Base-by-base conservation (phyloP, 306 rosid species). In the Oxytropis ochrocephala region DNA sequence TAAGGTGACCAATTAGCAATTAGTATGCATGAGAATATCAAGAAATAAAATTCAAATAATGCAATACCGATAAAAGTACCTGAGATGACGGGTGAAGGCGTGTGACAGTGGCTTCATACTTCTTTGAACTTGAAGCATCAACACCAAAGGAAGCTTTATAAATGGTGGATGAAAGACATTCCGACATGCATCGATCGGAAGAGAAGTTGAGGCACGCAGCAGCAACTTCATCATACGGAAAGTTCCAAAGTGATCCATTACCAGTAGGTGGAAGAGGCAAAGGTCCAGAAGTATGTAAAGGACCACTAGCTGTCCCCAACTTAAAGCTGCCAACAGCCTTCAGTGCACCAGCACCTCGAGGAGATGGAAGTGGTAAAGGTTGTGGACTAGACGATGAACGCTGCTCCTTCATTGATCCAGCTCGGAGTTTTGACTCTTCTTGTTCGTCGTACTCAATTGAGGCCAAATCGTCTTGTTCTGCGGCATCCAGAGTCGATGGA, bases 281-380 rank as follows among this genome's bases (percentile, higher is more conserved):
- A 35, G 99, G 95, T 55, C 92, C 97, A 55, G 96, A 83, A 56
- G 93, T 76, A 77, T 76, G 54, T 18, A 83, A 81, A 76, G 97
- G 92, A 72, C 92, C 96, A 62, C 91, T 89, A 55, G 84, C 57
- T 58, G 82, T 75, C 65, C 27, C 78, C n/a, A 84, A 84, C 78
- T 95, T 95, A 59, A 95, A 95, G 89, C 99, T 95, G 59, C 84
- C 86, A 0, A 69, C 62, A 69, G 87, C 73, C 82, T 85, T 87
- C 74, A 95, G 76, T 18, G 75, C 67, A 78, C 69, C 75, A 71
- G 68, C 36, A 38, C 80, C 76, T 67, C 83, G 92, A 54, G 92
- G 91, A 10, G 97, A 91, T 57, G 99, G 99, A 42, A 95, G 97
- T 16, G 99, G 99, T 79, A 95, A 96, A 59, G 99, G 99, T 72